These are phyloP conservation scores for Rubus parviflorus DNA, from an alignment of 306 rosid genomes.

Conservation along the genomic window DNA sequence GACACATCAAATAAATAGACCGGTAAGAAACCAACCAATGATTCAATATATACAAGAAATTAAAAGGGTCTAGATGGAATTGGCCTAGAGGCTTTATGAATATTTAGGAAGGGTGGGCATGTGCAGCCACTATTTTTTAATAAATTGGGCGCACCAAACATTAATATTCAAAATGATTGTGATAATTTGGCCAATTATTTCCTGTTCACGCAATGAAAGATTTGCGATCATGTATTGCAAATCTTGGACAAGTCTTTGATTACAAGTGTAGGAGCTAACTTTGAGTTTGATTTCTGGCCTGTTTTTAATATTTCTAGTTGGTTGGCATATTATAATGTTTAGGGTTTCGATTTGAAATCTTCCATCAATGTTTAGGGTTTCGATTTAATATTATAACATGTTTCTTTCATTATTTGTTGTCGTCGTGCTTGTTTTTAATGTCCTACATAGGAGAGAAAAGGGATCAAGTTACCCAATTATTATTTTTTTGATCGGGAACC, in stretches of 20 bases:
- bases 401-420: background rate
- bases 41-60: background rate
- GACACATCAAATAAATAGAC: background rate
- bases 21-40: background rate
- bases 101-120: constrained; percentile 1
- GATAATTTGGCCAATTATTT: background rate
- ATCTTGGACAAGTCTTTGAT: background rate
- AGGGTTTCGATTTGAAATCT: constrained; percentile 2
- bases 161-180: background rate
- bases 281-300: background rate
- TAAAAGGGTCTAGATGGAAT: background rate
- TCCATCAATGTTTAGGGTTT: background rate
- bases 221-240: background rate
- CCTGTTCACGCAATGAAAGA: background rate
- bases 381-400: constrained; percentile 3
- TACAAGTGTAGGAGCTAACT: background rate
- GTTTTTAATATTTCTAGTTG: background rate
- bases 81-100: background rate
- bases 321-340: constrained; percentile 2
- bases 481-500: too few relatives aligned
- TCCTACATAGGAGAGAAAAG: background rate
- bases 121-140: background rate
- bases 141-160: background rate
- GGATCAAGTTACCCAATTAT: background rate
- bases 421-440: background rate